Evolutionary conservation across 257 asterid species (phyloP).

Genomic region (Solanum infundibuliforme): DNA sequence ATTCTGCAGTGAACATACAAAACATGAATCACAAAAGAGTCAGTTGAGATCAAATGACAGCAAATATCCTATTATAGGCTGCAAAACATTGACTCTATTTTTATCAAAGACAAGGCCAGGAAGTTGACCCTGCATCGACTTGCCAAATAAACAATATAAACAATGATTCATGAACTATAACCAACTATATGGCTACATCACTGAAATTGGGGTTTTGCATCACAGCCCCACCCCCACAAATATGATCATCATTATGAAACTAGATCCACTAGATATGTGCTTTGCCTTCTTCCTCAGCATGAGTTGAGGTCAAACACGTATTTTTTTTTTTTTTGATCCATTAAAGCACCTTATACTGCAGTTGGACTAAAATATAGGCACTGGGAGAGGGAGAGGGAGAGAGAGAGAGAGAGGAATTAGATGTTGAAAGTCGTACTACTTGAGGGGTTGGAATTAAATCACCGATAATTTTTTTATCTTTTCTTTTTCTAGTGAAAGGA

Average conservation of each 20-base stretch:
- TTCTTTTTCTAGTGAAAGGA: neutral
- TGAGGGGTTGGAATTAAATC: neutral
- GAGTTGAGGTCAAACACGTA: neutral
- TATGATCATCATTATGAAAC: neutral
- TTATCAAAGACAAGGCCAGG: neutral
- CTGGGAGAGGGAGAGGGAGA: neutral
- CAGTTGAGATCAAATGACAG: neutral
- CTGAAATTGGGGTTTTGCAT: neutral
- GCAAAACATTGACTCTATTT: neutral
- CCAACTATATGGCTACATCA: neutral
- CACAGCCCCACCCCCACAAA: neutral
- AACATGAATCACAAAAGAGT: neutral
- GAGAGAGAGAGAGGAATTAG: neutral
- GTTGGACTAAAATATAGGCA: neutral
- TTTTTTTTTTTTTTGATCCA: neutral
- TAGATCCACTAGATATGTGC: neutral
- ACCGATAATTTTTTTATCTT: neutral
- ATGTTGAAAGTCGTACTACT: neutral
- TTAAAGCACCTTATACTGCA: neutral
- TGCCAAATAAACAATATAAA: neutral
- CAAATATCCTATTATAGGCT: neutral
- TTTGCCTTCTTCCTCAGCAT: neutral
- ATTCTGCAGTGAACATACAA: constrained; percentile 43
- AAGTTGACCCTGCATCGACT: neutral
- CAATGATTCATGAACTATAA: neutral